A percentile compares a stretch with the other conserved stretches of the same genome.
These are phyloP conservation scores for Colletotrichum phormii DNA, from an alignment of 2,329 filamentous ascomycete species.

Conservation along the genomic window DNA sequence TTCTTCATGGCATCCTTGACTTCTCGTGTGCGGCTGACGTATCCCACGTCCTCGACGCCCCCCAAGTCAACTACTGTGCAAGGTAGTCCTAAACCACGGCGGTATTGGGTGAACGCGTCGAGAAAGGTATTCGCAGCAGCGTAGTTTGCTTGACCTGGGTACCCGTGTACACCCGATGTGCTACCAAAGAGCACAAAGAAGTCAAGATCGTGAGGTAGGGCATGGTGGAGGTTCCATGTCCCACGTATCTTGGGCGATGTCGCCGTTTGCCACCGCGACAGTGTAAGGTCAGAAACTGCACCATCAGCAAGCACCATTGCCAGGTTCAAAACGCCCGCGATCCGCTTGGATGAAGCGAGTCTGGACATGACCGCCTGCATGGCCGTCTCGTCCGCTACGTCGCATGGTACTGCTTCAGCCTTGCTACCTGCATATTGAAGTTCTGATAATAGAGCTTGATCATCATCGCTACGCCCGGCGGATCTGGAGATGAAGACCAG, in stretches of 20 bases:
- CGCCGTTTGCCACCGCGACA: constrained; percentile 48
- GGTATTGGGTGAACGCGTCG: constrained; percentile 51
- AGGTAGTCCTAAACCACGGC: constrained; percentile 47
- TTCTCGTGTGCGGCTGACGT: constrained; percentile 46
- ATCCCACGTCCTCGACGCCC: constrained; percentile 51
- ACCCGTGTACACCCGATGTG: constrained; percentile 47
- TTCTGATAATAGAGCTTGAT: not conserved
- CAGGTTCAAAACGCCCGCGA: constrained; percentile 13
- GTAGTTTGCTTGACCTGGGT: constrained; percentile 53
- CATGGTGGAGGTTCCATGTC: constrained; percentile 55
- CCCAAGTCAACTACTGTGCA: constrained; percentile 54
- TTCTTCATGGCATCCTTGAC: constrained; percentile 37
- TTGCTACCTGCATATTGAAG: not conserved
- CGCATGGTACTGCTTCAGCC: not conserved
- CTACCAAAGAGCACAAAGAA: constrained; percentile 54
- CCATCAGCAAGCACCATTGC: constrained; percentile 30
- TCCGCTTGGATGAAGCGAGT: not conserved
- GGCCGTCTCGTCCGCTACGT: not conserved
- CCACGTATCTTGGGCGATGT: constrained; percentile 54
- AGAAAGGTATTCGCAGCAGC: constrained; percentile 54
- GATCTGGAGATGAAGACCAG: constrained; percentile 43
- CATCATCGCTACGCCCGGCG: constrained; percentile 11
- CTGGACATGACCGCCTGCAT: not conserved
- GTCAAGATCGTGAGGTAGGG: constrained; percentile 40
- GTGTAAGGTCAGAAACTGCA: constrained; percentile 47